Evolutionary conservation across 257 asterid genomes (phyloP), one percentile per base, ranked within the genome.

Genomic region (Asclepias syriaca): DNA sequence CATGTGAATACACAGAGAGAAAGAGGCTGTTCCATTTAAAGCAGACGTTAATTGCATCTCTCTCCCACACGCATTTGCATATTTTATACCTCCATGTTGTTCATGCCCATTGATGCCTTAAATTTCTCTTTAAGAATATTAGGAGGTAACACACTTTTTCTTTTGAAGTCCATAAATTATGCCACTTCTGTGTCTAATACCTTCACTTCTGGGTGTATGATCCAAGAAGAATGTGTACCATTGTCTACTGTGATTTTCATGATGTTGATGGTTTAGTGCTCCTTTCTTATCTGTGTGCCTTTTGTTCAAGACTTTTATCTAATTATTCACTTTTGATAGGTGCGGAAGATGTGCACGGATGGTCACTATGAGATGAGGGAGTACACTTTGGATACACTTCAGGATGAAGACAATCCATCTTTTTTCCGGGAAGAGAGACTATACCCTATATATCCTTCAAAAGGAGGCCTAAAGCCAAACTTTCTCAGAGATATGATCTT

Each of bases 361-460:
- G 90, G 89, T 86, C 97, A 91, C 82, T 91, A 83, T 70, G 99
- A 94, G 80, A 87, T 94, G 90, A 89, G 93, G 79, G 97, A 94
- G 74, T 94, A 85, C 85, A 80, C 86, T 74, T 80, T 94, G 43
- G 97, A 94, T 80, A 82, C 82, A 68, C 86, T 91, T 77, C 76
- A 85, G 76, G 89, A 82, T 46, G 90, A 85, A 78, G 90, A 77
- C 22, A 90, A 91, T 79, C 82, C 96, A 71, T 79, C 81, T 75
- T 65, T 80, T 71, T 71, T 79, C 80, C 84, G 87, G 54, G 82
- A 85, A 85, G 96, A 89, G 85, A 88, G 88, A 82, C 97, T 97
- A 16, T 91, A 91, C 83, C 97, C 99, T 69, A 88, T 94, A 73
- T 92, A 94, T 82, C 97, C 99, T 73, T 91, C 97, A 19, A 94